Base-by-base conservation (phyloP, 768 basidiomycete species). In the Kwoniella bestiolae region DNA sequence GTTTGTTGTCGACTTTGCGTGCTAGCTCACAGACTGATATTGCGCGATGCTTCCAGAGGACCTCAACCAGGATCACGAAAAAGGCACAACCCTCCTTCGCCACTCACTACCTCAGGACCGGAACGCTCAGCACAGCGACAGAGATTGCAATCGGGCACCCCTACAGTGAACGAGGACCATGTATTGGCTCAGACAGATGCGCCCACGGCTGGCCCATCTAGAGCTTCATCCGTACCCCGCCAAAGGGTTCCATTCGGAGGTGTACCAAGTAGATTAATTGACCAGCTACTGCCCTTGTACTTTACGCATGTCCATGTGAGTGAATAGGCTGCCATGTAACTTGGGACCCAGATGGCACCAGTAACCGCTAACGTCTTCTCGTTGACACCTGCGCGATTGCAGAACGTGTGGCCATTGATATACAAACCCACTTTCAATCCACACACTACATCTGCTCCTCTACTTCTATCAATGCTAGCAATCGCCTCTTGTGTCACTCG, bases 401-500 rank as follows among this genome's bases (percentile, higher is more conserved):
- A 77, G 73, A 77, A 77, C 59, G 68, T 73, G 57, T 77, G 76
- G 76, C 76, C 76, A 41, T 34, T 77, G 28, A 61, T 77, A 2
- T 73, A 71, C 63, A 77, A 77, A 63, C 71, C 76, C 4, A 60
- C 66, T n/a, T 77, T 77, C 60, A 69, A 72, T 63, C 65, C 67
- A 6, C 56, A 70, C 31, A 66, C 63, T 8, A 56, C 64, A 5
- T 68, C 71, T 9, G 28, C 50, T 23, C 72, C 65, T 2, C 62
- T 77, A 1, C 64, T 77, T 6, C 63, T 71, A 11, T 63, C 73
- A 18, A 77, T 77, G 65, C 64, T 77, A 5, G 65, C 71, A 31
- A 65, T 71, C 21, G 73, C 76, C 16, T 56, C 73, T 23, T 73
- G 69, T 49, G 65, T 77, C 8, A 66, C 68, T 2, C 65, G 70